These are phyloP conservation scores for Vigna trinervia DNA, from an alignment of 306 rosid genomes.

Conservation along the genomic window DNA sequence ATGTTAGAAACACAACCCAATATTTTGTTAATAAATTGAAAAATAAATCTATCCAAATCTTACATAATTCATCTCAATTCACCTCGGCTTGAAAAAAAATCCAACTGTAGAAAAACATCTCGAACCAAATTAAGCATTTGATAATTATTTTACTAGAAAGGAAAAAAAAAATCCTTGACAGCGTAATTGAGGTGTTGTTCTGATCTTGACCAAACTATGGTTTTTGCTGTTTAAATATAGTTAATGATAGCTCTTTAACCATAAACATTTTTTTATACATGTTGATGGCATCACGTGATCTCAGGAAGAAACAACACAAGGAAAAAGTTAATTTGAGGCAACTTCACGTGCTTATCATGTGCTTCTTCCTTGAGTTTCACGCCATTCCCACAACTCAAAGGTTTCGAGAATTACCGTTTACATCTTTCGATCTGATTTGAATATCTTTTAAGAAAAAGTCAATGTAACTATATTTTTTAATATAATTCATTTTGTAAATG, in stretches of 20 bases:
- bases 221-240: not conserved
- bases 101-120: no score
- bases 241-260: not conserved
- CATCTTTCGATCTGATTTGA: not conserved
- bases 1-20: no score
- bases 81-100: no score
- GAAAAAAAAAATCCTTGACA: not conserved
- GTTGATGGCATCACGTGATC: slow-evolving; percentile 1
- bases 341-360: slow-evolving; percentile 10
- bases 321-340: not conserved
- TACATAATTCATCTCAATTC: no score
- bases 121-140: no score
- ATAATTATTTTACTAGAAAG: not conserved
- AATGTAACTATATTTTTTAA: no score
- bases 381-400: not conserved
- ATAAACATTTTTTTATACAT: not conserved
- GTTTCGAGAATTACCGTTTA: not conserved
- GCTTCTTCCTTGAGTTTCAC: not conserved
- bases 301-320: not conserved
- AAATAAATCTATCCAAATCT: no score
- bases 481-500: no score
- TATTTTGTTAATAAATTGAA: no score
- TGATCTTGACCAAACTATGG: not conserved
- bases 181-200: not conserved
- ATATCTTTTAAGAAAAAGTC: no score